Conservation (phyloP, 352 stramenopile genomes). For the Phytopythium chamaehyphon region DNA sequence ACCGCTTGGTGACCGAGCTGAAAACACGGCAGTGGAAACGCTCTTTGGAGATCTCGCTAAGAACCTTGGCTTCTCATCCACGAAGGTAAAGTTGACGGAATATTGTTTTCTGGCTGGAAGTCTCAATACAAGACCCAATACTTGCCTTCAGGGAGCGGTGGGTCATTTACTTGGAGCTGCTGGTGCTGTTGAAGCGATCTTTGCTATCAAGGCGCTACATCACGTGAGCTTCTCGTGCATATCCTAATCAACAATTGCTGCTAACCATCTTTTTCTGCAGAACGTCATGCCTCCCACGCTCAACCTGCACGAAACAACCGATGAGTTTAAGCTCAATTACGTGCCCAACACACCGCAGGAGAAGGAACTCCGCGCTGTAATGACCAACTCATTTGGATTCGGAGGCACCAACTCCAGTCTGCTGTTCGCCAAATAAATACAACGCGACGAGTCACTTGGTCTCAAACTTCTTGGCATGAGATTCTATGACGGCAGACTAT, state of each 20-base stretch:
- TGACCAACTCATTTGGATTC: slow-evolving; percentile 98
- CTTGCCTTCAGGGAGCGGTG: slow-evolving; percentile 75
- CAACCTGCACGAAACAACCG: slow-evolving; percentile 85
- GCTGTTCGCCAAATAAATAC: slow-evolving; percentile 63
- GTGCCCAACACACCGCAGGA: slow-evolving; percentile 64
- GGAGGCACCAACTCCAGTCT: slow-evolving; percentile 94
- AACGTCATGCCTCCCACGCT: slow-evolving; percentile 92
- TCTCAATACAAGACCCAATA: too few species aligned
- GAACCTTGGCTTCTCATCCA: slow-evolving; percentile 71
- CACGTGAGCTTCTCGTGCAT: slow-evolving; percentile 38
- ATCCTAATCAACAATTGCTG: too few species aligned
- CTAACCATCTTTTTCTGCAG: slow-evolving; percentile 14
- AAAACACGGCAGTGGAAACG: slow-evolving; percentile 89
- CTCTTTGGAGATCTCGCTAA: slow-evolving; percentile 66
- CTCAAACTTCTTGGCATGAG: neutral
- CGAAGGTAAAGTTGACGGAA: slow-evolving; percentile 38
- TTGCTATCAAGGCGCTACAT: slow-evolving; percentile 92
- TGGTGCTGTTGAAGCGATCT: slow-evolving; percentile 95
- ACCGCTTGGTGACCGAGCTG: slow-evolving; percentile 93
- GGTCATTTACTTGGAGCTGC: slow-evolving; percentile 96
- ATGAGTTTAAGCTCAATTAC: slow-evolving; percentile 86
- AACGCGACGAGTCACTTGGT: neutral
- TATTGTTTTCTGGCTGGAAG: neutral
- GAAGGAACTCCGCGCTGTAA: slow-evolving; percentile 67
- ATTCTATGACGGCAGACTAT: neutral